These are phyloP conservation scores for Herpetomonas samuelpessoai DNA, from an alignment of 208 protist species.

Conservation along the genomic window DNA sequence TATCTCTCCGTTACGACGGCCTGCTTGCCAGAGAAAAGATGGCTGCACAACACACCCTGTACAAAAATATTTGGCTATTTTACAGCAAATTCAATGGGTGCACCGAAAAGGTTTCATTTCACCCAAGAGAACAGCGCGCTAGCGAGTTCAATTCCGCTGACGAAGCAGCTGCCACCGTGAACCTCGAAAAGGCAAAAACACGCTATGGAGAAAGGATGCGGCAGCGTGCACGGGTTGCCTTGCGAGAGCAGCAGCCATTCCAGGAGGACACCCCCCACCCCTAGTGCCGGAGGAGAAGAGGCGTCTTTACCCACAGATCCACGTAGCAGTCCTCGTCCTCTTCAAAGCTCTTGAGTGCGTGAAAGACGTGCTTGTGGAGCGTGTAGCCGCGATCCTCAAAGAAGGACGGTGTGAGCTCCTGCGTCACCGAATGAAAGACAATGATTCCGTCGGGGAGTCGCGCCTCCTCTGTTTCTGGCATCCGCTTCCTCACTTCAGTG, in stretches of 20 bases:
- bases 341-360: slow-evolving; percentile 35
- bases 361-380: slow-evolving; percentile 31
- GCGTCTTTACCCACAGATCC: slow-evolving; percentile 48
- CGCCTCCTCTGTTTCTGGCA: slow-evolving; percentile 15
- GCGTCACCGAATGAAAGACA: slow-evolving; percentile 37
- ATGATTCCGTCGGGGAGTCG: slow-evolving; percentile 55
- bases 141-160: too few species aligned
- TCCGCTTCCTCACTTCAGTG: slow-evolving; percentile 8
- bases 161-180: too few species aligned
- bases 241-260: not conserved
- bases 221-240: not conserved
- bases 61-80: too few species aligned
- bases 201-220: too few species aligned
- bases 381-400: slow-evolving; percentile 38
- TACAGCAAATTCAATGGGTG: too few species aligned
- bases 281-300: not conserved
- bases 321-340: slow-evolving; percentile 48
- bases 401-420: slow-evolving; percentile 26
- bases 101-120: too few species aligned
- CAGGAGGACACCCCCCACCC: not conserved
- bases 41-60: too few species aligned
- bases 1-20: too few species aligned
- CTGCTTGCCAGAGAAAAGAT: too few species aligned
- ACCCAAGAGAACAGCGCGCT: too few species aligned
- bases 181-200: too few species aligned